These are phyloP conservation scores for Epichloe brachyelytri DNA, from an alignment of 2,329 filamentous ascomycete genomes.

Conservation along the genomic window DNA sequence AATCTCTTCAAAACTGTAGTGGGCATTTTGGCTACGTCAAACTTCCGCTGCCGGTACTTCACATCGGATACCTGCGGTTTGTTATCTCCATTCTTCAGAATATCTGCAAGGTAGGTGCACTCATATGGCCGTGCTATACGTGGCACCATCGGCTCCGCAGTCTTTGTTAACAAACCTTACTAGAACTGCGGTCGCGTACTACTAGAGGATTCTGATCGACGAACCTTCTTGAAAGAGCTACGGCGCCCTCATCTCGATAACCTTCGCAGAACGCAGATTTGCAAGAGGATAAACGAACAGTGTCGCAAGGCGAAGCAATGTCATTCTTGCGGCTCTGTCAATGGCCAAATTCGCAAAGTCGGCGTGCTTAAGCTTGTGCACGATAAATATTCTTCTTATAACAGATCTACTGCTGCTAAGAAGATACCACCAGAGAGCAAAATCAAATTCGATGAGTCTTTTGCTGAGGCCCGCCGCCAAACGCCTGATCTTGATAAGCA, in stretches of 20 bases:
- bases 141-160: background rate
- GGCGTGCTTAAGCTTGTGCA: constrained; percentile 89
- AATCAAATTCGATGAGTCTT: constrained; percentile 72
- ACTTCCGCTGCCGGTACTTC: constrained; percentile 82
- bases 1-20: constrained; percentile 71
- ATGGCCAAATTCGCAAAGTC: constrained; percentile 85
- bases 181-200: constrained; percentile 66
- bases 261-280: constrained; percentile 66
- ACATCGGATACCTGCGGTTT: constrained; percentile 91
- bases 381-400: constrained; percentile 81
- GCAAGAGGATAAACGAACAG: constrained; percentile 78
- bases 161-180: background rate
- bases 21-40: constrained; percentile 93
- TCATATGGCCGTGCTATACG: background rate
- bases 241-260: constrained; percentile 77
- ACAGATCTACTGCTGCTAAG: constrained; percentile 73
- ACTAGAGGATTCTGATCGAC: constrained; percentile 67
- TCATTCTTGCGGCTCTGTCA: constrained; percentile 66
- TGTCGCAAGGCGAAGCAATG: constrained; percentile 80
- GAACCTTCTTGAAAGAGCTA: constrained; percentile 65
- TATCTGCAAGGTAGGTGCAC: constrained; percentile 61
- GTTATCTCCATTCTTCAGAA: constrained; percentile 85
- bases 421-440: constrained; percentile 77
- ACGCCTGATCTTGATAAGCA: constrained; percentile 84
- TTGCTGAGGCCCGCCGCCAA: constrained; percentile 62